phyloP scores from a whole-genome alignment of 805 yeast genomes.

The Brettanomyces anomalus region DNA sequence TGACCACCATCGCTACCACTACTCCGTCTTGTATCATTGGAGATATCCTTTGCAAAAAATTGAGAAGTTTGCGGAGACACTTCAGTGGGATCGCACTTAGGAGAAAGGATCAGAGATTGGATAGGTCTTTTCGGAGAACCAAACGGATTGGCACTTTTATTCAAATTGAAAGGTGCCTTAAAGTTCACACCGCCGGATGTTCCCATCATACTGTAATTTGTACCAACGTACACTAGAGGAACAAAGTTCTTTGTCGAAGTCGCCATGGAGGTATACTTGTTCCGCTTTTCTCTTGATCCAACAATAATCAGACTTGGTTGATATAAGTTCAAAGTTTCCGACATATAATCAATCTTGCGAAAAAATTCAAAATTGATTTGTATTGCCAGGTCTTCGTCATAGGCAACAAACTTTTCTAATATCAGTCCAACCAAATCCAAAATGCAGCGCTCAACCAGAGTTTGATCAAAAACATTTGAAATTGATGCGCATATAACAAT shows the following conservation, averaged over 20 bases:
- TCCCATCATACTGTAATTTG: conserved; percentile 3
- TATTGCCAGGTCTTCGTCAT: conserved; percentile 31
- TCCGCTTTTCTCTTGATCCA: conserved; percentile 20
- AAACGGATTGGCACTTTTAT: too few species aligned
- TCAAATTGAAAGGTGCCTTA: conserved; percentile 13
- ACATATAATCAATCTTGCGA: conserved; percentile 36
- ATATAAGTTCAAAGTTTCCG: conserved; percentile 48
- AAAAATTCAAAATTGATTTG: conserved; percentile 51
- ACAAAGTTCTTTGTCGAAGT: conserved; percentile 16
- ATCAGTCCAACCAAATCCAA: conserved; percentile 34
- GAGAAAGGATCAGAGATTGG: too few species aligned
- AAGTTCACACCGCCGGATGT: conserved; percentile 14
- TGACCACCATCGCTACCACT: too few species aligned
- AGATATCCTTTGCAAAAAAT: too few species aligned
- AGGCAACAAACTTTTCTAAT: conserved; percentile 14
- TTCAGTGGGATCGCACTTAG: too few species aligned
- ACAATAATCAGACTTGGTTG: conserved; percentile 48
- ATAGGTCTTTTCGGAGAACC: too few species aligned
- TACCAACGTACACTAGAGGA: conserved; percentile 20
- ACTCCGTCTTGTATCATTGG: too few species aligned
- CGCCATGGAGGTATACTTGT: conserved; percentile 21
- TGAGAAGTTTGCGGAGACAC: too few species aligned
- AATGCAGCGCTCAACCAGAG: conserved; percentile 14
- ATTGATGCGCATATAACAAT: conserved; percentile 37
- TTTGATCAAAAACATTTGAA: conserved; percentile 14